Conservation (phyloP, 2,329 filamentous ascomycete genomes). For the Ilyonectria destructans region DNA sequence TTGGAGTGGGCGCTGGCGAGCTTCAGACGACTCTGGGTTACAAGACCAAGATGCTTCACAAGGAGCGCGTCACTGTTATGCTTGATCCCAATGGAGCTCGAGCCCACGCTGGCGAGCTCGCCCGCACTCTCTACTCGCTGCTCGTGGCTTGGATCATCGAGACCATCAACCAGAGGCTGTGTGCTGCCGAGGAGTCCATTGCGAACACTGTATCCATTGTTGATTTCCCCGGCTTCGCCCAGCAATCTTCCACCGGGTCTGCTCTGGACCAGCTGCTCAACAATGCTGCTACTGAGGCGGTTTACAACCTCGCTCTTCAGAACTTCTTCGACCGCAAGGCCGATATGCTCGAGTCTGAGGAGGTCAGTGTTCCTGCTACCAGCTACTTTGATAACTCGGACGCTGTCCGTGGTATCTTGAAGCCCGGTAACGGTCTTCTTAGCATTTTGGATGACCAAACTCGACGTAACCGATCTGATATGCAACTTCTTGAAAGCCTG, state of each 20-base stretch:
- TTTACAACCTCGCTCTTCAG: slow-evolving; percentile 94
- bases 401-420: slow-evolving; percentile 91
- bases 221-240: slow-evolving; percentile 96
- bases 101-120: slow-evolving; percentile 93
- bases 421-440: slow-evolving; percentile 91
- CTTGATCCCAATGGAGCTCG: slow-evolving; percentile 92
- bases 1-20: slow-evolving; percentile 86
- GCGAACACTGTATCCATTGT: slow-evolving; percentile 95
- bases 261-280: slow-evolving; percentile 93
- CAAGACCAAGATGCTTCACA: slow-evolving; percentile 96
- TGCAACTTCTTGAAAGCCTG: slow-evolving; percentile 91
- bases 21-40: slow-evolving; percentile 93
- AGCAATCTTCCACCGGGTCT: slow-evolving; percentile 86
- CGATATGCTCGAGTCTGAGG: slow-evolving; percentile 93
- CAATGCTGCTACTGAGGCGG: slow-evolving; percentile 92
- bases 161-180: slow-evolving; percentile 90
- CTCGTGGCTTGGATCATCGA: slow-evolving; percentile 96
- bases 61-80: slow-evolving; percentile 99
- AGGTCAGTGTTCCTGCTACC: slow-evolving; percentile 90
- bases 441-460: slow-evolving; percentile 98
- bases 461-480: slow-evolving; percentile 87
- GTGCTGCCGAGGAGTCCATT: slow-evolving; percentile 88
- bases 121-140: slow-evolving; percentile 92
- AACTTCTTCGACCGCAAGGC: slow-evolving; percentile 97
- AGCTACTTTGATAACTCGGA: slow-evolving; percentile 99